phyloP scores from a whole-genome alignment of 73 alveolate species.

The Tetrahymena malaccensis region DNA sequence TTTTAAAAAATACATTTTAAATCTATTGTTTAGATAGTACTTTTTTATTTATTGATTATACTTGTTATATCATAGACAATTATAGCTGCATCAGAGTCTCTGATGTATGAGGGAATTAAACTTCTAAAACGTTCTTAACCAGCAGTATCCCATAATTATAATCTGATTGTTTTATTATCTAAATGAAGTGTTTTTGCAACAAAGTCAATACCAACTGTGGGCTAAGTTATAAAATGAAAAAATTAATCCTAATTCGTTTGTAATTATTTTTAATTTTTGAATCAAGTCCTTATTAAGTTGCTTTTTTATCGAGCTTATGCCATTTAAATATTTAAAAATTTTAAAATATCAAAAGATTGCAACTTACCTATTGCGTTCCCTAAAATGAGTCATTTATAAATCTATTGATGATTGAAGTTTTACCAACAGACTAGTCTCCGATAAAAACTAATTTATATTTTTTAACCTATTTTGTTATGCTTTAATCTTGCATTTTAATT shows the following conservation, averaged over 20 bases:
- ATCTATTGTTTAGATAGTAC: not conserved
- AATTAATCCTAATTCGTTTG: not conserved
- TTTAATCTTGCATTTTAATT: not conserved
- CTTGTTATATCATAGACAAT: conserved; percentile 72
- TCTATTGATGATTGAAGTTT: conserved; percentile 75
- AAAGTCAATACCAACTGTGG: conserved; percentile 93
- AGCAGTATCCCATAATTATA: conserved; percentile 67
- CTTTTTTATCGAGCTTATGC: not conserved
- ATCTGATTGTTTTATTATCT: conserved; percentile 72
- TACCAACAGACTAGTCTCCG: conserved; percentile 89
- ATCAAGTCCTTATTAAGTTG: not conserved
- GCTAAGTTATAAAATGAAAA: conserved; percentile 30
- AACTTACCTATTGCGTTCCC: conserved; percentile 22
- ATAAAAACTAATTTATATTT: conserved; percentile 73
- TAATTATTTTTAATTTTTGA: too few species aligned
- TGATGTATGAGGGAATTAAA: conserved; percentile 66
- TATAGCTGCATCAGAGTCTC: conserved; percentile 67
- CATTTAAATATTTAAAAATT: not conserved
- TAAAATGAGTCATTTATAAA: conserved; percentile 62
- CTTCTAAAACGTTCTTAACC: conserved; percentile 72
- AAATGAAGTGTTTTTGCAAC: conserved; percentile 78
- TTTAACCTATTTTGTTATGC: not conserved
- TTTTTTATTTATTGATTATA: not conserved
- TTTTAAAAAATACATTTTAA: not conserved
- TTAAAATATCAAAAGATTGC: not conserved